phyloP scores from a whole-genome alignment of 176 grass and related monocot genomes.

The Musa itinerans region DNA sequence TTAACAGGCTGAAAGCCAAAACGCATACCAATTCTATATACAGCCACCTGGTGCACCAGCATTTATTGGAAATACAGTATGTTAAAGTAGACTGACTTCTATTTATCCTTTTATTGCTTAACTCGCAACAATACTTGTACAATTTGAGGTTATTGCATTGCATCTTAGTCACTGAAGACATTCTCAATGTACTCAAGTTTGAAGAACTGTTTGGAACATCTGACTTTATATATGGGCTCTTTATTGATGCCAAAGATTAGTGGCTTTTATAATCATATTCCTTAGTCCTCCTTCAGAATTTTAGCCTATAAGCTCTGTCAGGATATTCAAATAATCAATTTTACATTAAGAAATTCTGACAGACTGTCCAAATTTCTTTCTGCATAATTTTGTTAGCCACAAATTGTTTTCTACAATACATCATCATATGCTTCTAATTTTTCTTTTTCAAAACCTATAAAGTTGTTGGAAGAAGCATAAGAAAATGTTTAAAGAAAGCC shows the following conservation, averaged over 20 bases:
- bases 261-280: too few relatives aligned
- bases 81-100: slow-evolving; percentile 1
- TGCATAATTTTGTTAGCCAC: background rate
- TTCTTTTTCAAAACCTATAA: slow-evolving; percentile 1
- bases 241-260: too few relatives aligned
- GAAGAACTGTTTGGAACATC: too few relatives aligned
- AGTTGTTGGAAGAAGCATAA: background rate
- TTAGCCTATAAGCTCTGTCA: too few relatives aligned
- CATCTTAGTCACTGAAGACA: too few relatives aligned
- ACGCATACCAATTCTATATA: slow-evolving; percentile 92
- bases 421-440: background rate
- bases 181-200: too few relatives aligned
- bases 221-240: too few relatives aligned
- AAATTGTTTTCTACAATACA: background rate
- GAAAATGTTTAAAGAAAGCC: background rate
- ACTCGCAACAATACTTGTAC: too few relatives aligned
- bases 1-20: slow-evolving; percentile 71
- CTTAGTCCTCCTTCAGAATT: too few relatives aligned
- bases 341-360: too few relatives aligned
- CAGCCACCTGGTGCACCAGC: slow-evolving; percentile 68
- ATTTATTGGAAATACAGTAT: slow-evolving; percentile 97
- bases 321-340: too few relatives aligned
- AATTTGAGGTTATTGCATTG: too few relatives aligned
- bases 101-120: background rate
- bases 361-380: background rate